These are phyloP conservation scores for Fusarium paranaense DNA, from an alignment of 2,329 filamentous ascomycete species.

Conservation along the genomic window DNA sequence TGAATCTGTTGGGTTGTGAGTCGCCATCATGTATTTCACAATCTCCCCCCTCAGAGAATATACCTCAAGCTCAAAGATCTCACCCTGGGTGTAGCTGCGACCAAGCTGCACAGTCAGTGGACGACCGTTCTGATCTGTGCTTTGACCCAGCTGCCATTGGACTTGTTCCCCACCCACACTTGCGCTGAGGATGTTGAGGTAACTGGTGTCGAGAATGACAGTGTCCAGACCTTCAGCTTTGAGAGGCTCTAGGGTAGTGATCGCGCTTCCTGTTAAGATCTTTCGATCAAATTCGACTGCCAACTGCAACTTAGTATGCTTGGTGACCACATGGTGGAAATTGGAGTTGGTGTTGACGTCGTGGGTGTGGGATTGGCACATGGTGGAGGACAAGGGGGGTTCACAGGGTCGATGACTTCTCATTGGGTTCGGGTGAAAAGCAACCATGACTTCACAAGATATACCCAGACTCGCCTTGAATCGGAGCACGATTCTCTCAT, in stretches of 20 bases:
- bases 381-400: background rate
- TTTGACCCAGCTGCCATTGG: background rate
- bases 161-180: background rate
- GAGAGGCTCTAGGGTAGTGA: background rate
- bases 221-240: background rate
- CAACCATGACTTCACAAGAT: background rate
- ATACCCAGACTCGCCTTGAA: background rate
- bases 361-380: background rate
- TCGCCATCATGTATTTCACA: fast-evolving
- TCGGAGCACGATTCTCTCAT: background rate
- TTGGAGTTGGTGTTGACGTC: background rate
- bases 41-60: background rate
- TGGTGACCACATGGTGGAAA: background rate
- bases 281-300: background rate
- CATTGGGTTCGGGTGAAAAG: background rate
- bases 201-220: background rate
- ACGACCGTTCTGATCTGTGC: background rate
- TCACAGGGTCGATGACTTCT: background rate
- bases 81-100: background rate
- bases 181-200: background rate
- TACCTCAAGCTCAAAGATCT: background rate
- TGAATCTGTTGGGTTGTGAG: background rate
- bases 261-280: background rate
- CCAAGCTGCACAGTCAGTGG: background rate
- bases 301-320: background rate